Conservation (phyloP, 2,329 filamentous ascomycete species). For the Colletotrichum magnum region DNA sequence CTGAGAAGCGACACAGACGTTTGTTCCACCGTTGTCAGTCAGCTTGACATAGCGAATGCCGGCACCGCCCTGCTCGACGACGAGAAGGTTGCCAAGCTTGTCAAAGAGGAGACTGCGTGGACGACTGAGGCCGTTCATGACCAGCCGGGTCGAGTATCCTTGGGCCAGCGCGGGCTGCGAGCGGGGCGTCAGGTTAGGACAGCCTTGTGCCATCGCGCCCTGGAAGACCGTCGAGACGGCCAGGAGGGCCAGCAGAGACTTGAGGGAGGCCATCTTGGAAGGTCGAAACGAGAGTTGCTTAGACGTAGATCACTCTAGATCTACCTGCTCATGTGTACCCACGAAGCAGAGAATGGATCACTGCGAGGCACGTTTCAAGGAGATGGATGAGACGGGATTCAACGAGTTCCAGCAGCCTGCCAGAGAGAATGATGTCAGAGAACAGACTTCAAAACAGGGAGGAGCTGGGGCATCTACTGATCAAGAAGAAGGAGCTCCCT, state of each 20-base stretch:
- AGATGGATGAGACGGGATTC: not conserved
- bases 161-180: conserved; percentile 42
- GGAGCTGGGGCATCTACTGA: not conserved
- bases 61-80: conserved; percentile 48
- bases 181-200: conserved; percentile 30
- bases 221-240: conserved; percentile 16
- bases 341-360: not conserved
- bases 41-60: conserved; percentile 53
- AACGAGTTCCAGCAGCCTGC: not conserved
- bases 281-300: not conserved
- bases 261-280: conserved; percentile 27
- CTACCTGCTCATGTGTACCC: not conserved
- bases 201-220: conserved; percentile 24
- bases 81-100: conserved; percentile 53
- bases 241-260: conserved; percentile 8
- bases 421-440: not conserved
- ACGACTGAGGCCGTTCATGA: conserved; percentile 44
- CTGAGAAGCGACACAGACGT: conserved; percentile 49
- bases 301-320: not conserved
- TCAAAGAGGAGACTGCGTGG: conserved; percentile 55
- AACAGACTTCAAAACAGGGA: not conserved
- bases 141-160: conserved; percentile 46
- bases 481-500: conserved; percentile 3
- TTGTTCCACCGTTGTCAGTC: conserved; percentile 46
- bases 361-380: not conserved